Conservation (phyloP, 176 grass and related monocot species). For the Oryza officinalis region DNA sequence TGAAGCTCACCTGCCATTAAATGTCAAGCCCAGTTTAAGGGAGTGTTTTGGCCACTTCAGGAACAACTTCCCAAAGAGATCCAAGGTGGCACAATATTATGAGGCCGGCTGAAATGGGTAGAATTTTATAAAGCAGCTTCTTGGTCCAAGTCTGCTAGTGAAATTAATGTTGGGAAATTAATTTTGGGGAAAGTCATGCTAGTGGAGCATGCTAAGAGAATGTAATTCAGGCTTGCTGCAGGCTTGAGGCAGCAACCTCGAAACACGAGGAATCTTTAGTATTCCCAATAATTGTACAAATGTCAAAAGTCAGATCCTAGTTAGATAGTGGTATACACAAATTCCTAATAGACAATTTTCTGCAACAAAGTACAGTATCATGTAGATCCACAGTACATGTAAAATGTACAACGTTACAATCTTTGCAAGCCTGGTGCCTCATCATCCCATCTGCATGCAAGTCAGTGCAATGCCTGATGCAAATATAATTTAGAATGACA, state of each 20-base stretch:
- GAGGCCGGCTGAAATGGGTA: neutral
- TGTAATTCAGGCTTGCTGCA: neutral
- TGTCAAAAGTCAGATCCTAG: neutral
- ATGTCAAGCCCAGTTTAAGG: neutral
- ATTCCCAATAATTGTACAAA: conserved; percentile 13
- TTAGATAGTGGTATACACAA: conserved; percentile 7
- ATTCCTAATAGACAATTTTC: neutral
- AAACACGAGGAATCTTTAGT: neutral
- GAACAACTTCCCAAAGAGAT: neutral
- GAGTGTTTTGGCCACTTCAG: neutral
- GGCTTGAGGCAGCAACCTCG: neutral
- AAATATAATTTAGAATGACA: conserved; percentile 20
- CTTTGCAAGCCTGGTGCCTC: neutral
- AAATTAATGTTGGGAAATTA: neutral
- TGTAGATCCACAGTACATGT: neutral
- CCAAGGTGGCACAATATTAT: neutral
- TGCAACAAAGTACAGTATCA: conserved; percentile 6
- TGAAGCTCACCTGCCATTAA: neutral
- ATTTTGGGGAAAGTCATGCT: neutral
- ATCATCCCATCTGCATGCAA: neutral
- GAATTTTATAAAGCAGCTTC: neutral
- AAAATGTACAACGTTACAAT: neutral
- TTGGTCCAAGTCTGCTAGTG: neutral
- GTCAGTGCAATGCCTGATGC: conserved; percentile 26
- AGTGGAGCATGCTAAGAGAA: neutral